These are phyloP conservation scores for Sarocladium strictum DNA, from an alignment of 2,329 filamentous ascomycete genomes.

Conservation along the genomic window DNA sequence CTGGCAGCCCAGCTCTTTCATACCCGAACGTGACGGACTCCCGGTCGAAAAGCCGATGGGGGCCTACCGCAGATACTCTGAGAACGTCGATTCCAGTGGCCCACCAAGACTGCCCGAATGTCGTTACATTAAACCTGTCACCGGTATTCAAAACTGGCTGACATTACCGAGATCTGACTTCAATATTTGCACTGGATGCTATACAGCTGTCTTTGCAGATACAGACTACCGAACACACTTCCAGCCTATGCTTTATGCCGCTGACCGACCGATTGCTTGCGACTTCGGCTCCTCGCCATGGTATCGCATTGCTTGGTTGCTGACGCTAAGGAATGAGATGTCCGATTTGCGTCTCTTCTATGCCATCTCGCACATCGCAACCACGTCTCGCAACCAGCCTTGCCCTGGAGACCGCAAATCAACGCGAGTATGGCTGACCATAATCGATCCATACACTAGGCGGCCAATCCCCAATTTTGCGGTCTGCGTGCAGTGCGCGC, in stretches of 20 bases:
- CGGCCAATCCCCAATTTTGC: slow-evolving; percentile 63
- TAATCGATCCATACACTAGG: slow-evolving; percentile 63
- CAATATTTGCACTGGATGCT: slow-evolving; percentile 79
- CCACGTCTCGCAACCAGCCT: slow-evolving; percentile 42
- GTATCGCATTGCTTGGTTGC: slow-evolving; percentile 78
- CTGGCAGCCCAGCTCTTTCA: slow-evolving; percentile 25
- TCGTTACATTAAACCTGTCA: slow-evolving; percentile 55
- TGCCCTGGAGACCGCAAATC: slow-evolving; percentile 53
- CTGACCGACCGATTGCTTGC: slow-evolving; percentile 58
- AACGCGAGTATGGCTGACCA: slow-evolving; percentile 66
- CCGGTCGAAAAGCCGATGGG: slow-evolving; percentile 28
- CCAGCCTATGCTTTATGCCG: slow-evolving; percentile 47
- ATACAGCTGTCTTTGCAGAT: slow-evolving; percentile 59
- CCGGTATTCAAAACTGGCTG: slow-evolving; percentile 72
- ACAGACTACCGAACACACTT: slow-evolving; percentile 66
- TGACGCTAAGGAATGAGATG: slow-evolving; percentile 65
- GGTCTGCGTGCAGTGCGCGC: slow-evolving; percentile 69
- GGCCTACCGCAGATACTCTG: slow-evolving; percentile 48
- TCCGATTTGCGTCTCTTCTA: slow-evolving; percentile 64
- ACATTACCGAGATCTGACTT: slow-evolving; percentile 68
- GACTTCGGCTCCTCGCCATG: slow-evolving; percentile 73
- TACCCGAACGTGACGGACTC: slow-evolving; percentile 29
- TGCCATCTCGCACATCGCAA: slow-evolving; percentile 54
- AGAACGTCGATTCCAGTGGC: slow-evolving; percentile 25
- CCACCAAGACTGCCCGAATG: slow-evolving; percentile 58